Evolutionary conservation across 2,329 filamentous ascomycete genomes (phyloP).

Genomic region (Colletotrichum nymphaeae): DNA sequence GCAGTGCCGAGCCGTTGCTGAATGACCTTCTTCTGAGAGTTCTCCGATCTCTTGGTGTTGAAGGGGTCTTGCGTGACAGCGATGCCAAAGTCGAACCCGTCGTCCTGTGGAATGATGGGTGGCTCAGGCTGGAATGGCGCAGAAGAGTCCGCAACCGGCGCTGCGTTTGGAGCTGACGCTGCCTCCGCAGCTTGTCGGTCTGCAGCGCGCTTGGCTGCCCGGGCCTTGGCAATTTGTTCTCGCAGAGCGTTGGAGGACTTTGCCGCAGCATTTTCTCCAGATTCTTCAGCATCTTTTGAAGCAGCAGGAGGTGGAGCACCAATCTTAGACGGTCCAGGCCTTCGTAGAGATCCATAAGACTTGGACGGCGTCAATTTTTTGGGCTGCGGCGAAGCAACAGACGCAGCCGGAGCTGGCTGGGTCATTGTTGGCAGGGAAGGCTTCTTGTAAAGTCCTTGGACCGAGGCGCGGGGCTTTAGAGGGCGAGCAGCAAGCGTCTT

Average conservation of each 20-base stretch:
- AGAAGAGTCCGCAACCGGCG: not conserved
- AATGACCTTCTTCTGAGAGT: conserved; percentile 73
- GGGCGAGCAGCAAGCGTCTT: conserved; percentile 60
- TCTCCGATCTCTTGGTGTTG: conserved; percentile 70
- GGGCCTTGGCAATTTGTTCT: conserved; percentile 93
- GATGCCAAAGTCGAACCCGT: conserved; percentile 59
- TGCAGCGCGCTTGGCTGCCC: conserved; percentile 77
- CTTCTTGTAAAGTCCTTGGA: conserved; percentile 66
- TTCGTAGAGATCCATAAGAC: conserved; percentile 29
- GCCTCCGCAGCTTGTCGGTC: conserved; percentile 45
- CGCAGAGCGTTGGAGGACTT: conserved; percentile 86
- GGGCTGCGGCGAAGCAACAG: conserved; percentile 6
- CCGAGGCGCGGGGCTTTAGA: conserved; percentile 62
- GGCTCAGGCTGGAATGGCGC: conserved; percentile 22
- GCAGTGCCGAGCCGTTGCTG: conserved; percentile 79
- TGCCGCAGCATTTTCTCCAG: conserved; percentile 41
- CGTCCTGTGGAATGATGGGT: conserved; percentile 59
- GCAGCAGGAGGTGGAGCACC: not conserved
- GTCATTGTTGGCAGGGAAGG: conserved; percentile 58
- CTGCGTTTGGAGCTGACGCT: not conserved
- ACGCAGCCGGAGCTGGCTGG: conserved; percentile 8
- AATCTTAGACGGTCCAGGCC: conserved; percentile 14
- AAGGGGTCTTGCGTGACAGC: conserved; percentile 69
- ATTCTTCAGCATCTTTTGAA: conserved; percentile 42
- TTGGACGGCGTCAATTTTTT: conserved; percentile 22